Evolutionary conservation across 306 rosid genomes (phyloP), one percentile per base, ranked within the genome.

Genomic region (Begonia masoniana): DNA sequence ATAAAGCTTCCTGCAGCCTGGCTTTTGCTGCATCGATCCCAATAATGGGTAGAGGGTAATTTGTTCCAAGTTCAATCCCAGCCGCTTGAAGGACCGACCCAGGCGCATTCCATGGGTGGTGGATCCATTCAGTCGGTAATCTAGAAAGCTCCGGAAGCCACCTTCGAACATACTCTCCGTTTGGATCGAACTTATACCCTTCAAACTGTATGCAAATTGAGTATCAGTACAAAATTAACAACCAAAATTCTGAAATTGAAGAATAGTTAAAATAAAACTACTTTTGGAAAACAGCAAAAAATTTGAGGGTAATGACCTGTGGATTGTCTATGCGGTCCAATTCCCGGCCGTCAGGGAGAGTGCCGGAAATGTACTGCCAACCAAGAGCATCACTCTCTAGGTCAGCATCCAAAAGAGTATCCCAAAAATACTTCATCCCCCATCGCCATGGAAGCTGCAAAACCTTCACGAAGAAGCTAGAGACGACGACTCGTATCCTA

Each of bases 371-470:
- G 67, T 88, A 84, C 62, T 88, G 97, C 97, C 97, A 88, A 64
- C 97, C 97, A 69, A 88, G 93, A 55, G 93, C 82, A 68, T 88
- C 97, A 48, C 95, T 82, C 67, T 88, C 97, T 13, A 88, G 97
- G 65, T 88, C 95, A 0, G 97, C 97, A 74, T 88, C 97, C 66
- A 88, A 63, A 52, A 88, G 93, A n/a, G 97, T 88, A 57, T 88
- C 97, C 97, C 97, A 88, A 71, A 88, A 88, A 56, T 88, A 88
- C 71, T 88, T 88, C 97, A 88, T 88, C 53, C 97, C 97, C 97
- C 97, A 88, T 73, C 88, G 77, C 97, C 97, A 88, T 4, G 97
- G 97, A 66, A 88, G 95, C 71, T 82, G 97, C 75, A 88, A 72
- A 73, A 88, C 95, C 77, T 88, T 88, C 47, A 88, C 97, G 59